Base-by-base conservation (phyloP, 139 green algal species). In the Auxenochlorella protothecoides region DNA sequence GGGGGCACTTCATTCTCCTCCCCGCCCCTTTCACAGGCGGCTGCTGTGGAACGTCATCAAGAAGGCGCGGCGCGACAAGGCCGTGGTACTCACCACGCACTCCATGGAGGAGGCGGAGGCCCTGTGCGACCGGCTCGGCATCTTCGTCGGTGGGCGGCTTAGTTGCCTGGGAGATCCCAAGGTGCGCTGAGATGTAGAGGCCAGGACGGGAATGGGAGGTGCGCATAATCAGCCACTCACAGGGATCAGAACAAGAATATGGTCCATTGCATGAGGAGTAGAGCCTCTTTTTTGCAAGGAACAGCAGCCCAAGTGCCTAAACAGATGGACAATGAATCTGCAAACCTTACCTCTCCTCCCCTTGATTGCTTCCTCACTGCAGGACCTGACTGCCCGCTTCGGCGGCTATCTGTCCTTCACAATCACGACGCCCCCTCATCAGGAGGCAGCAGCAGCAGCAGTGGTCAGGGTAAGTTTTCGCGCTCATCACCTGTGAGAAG, bases 71-170 rank as follows among this genome's bases (percentile, higher is more conserved):
- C 59, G 67, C 15, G 70, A 77, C 63, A 67, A 73, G 11, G 89
- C 88, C 3, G 82, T 98, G 16, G 75, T 98, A 59, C 85, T 98
- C n/a, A 97, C 92, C 16, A 98, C 93, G 0, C 90, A 96, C 87
- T 85, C 68, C 76, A 96, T 96, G 87, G 71, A 79, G 62, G 78
- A 83, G 68, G 87, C 87, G 8, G 86, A 92, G 84, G 79, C 76
- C 65, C 83, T 97, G 75, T 97, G 90, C 66, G 89, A 94, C 76
- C 74, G 88, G 15, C 68, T 94, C 52, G 88, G 86, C 65, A 92
- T 93, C 63, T 89, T 93, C 65, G 82, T 90, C 44, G 77, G 78
- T 56, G 88, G 88, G 7, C 68, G 74, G 54, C 74, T 94, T 62
- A 52, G 79, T 68, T 87, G 80, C 76, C 59, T 91, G 12, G 86